These are phyloP conservation scores for Xylogone sp. DNA, from an alignment of 2,329 filamentous ascomycete genomes.

Conservation along the genomic window DNA sequence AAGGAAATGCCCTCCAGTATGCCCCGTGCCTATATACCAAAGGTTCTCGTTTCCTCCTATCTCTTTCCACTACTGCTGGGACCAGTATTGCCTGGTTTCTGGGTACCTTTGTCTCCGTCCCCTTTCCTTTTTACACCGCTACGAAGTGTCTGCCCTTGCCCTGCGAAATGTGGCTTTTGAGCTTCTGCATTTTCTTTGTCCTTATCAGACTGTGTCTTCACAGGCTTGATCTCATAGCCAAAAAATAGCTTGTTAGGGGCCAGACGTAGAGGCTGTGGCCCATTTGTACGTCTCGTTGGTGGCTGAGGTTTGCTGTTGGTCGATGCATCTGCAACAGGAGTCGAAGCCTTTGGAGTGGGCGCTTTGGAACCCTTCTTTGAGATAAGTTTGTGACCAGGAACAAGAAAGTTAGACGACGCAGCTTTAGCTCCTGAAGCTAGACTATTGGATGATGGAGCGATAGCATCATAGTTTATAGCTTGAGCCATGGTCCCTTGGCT, in stretches of 20 bases:
- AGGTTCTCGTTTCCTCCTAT: not conserved
- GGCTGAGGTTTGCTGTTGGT: slow-evolving; percentile 29
- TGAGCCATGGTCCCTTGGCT: slow-evolving; percentile 93
- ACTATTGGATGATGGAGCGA: slow-evolving; percentile 72
- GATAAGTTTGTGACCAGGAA: slow-evolving; percentile 76
- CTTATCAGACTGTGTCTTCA: slow-evolving; percentile 74
- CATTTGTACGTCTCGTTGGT: slow-evolving; percentile 57
- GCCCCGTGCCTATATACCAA: not conserved
- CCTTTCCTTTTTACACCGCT: slow-evolving; percentile 67
- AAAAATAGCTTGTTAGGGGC: slow-evolving; percentile 93
- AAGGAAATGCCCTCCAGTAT: not conserved
- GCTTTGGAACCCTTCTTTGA: slow-evolving; percentile 78
- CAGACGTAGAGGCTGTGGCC: slow-evolving; percentile 80
- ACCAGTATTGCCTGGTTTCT: not conserved
- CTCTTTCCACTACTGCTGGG: not conserved
- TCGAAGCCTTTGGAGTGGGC: slow-evolving; percentile 69
- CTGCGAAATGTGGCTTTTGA: slow-evolving; percentile 72
- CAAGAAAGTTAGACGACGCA: slow-evolving; percentile 72
- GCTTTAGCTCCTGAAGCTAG: slow-evolving; percentile 60
- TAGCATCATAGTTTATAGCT: slow-evolving; percentile 92
- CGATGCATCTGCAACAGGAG: slow-evolving; percentile 61
- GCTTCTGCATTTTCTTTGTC: slow-evolving; percentile 62
- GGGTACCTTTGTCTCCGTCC: slow-evolving; percentile 10
- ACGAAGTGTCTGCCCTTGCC: slow-evolving; percentile 77
- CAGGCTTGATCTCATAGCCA: slow-evolving; percentile 86